phyloP scores from a whole-genome alignment of 2,329 filamentous ascomycete species.

The Ceratocystis smalleyi region DNA sequence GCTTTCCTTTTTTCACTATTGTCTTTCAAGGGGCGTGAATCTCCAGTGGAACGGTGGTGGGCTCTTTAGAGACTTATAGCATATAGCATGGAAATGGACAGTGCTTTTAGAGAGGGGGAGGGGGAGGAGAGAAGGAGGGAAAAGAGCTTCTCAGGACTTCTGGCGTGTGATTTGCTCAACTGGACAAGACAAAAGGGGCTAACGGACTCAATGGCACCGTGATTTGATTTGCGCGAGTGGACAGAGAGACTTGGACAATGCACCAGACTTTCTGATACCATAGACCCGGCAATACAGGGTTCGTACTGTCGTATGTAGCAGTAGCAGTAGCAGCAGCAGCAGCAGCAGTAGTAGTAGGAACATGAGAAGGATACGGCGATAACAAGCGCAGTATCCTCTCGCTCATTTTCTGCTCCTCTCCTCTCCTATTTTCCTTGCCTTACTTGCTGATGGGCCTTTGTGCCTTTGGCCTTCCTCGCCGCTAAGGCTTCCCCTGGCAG shows the following conservation, averaged over 20 bases:
- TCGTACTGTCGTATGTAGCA: background rate
- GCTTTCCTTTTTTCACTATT: background rate
- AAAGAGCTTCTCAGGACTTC: background rate
- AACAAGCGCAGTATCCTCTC: background rate
- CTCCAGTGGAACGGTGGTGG: background rate
- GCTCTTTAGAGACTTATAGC: background rate
- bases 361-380: background rate
- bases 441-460: background rate
- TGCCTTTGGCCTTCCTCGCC: background rate
- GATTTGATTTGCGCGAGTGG: no score
- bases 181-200: background rate
- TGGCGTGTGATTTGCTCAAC: background rate
- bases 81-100: background rate
- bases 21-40: background rate
- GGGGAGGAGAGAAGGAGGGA: background rate
- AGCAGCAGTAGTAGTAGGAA: no score
- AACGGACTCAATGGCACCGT: background rate
- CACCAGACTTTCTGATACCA: background rate
- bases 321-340: background rate
- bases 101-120: background rate
- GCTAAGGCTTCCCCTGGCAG: background rate
- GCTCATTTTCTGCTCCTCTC: background rate
- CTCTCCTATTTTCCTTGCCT: background rate
- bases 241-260: background rate
- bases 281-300: background rate